These are phyloP conservation scores for Lasiodiplodia sp. DNA, from an alignment of 2,329 filamentous ascomycete species.

Conservation along the genomic window DNA sequence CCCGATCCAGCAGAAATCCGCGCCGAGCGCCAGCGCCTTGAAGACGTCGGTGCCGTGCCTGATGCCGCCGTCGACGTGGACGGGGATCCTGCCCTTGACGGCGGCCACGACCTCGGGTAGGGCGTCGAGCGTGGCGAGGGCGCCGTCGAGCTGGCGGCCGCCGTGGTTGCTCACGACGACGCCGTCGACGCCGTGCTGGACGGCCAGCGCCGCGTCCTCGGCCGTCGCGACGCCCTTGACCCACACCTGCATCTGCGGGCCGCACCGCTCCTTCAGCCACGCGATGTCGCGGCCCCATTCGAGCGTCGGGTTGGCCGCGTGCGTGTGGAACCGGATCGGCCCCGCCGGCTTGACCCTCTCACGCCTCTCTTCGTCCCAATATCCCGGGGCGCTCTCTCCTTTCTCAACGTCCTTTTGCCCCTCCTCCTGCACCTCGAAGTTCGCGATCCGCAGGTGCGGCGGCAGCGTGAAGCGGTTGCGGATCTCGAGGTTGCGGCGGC, in stretches of 20 bases:
- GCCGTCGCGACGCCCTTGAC: slow-evolving; percentile 43
- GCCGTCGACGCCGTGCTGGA: slow-evolving; percentile 51
- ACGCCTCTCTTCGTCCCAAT: slow-evolving; percentile 61
- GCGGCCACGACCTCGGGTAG: slow-evolving; percentile 50
- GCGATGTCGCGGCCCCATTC: slow-evolving; percentile 58
- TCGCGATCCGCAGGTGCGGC: slow-evolving; percentile 5
- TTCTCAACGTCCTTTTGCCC: slow-evolving; percentile 69
- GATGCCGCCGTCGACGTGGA: slow-evolving; percentile 68
- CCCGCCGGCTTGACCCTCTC: slow-evolving; percentile 42
- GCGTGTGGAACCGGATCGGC: slow-evolving; percentile 9
- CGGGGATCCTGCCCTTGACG: slow-evolving; percentile 56
- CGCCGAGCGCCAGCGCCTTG: slow-evolving; percentile 62
- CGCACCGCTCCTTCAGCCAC: slow-evolving; percentile 53
- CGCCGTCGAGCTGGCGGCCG: slow-evolving; percentile 65
- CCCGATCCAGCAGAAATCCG: slow-evolving; percentile 59
- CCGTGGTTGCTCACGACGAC: slow-evolving; percentile 66
- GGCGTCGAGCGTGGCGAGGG: slow-evolving; percentile 60
- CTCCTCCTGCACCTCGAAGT: slow-evolving; percentile 42
- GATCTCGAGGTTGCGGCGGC: slow-evolving; percentile 62
- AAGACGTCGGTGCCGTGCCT: slow-evolving; percentile 69
- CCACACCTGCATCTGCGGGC: slow-evolving; percentile 32
- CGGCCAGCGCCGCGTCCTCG: slow-evolving; percentile 52
- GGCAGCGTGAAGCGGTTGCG: slow-evolving; percentile 50
- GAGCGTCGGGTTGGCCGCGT: slow-evolving; percentile 28
- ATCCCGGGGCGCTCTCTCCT: slow-evolving; percentile 71